A percentile compares a stretch with the other conserved stretches of the same genome.
Conservation (phyloP, 208 protist species). For the Crithidia fasciculata region DNA sequence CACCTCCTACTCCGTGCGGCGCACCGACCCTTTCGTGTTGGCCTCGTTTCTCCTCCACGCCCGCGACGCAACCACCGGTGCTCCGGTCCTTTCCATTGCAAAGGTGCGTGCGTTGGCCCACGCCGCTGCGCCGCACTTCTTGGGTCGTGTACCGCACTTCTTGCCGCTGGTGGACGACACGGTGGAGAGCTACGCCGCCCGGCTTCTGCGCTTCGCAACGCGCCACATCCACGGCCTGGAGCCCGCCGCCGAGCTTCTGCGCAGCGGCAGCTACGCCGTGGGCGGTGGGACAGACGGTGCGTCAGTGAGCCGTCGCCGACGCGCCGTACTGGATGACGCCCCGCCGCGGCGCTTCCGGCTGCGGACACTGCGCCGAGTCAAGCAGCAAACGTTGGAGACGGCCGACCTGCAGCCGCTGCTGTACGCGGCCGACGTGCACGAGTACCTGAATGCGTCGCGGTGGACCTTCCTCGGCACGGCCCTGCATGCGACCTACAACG, state of each 20-base stretch:
- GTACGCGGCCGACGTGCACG: conserved; percentile 61
- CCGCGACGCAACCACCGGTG: conserved; percentile 5
- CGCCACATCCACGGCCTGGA: conserved; percentile 25
- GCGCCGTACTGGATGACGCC: conserved; percentile 24
- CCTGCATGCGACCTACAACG: conserved; percentile 33
- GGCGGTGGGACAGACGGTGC: neutral
- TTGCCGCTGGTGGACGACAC: conserved; percentile 40
- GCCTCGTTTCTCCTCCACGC: conserved; percentile 41
- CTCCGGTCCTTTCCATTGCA: conserved; percentile 36
- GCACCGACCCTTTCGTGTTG: conserved; percentile 63
- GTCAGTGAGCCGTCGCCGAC: neutral
- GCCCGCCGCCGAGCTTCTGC: conserved; percentile 29
- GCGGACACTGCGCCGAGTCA: conserved; percentile 37
- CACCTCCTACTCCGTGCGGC: conserved; percentile 41
- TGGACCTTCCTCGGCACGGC: conserved; percentile 43
- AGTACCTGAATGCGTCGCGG: conserved; percentile 43
- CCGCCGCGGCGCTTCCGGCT: conserved; percentile 29
- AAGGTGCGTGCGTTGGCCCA: conserved; percentile 37
- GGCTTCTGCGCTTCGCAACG: conserved; percentile 36
- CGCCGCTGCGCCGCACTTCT: conserved; percentile 35
- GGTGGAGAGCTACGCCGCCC: conserved; percentile 29
- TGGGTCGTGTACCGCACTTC: conserved; percentile 18
- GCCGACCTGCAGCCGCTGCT: conserved; percentile 70
- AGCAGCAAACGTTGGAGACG: conserved; percentile 47
- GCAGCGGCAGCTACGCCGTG: conserved; percentile 16